phyloP scores from a whole-genome alignment of 1,284 basidiomycete genomes.

The Pseudozyma hubeiensis region DNA sequence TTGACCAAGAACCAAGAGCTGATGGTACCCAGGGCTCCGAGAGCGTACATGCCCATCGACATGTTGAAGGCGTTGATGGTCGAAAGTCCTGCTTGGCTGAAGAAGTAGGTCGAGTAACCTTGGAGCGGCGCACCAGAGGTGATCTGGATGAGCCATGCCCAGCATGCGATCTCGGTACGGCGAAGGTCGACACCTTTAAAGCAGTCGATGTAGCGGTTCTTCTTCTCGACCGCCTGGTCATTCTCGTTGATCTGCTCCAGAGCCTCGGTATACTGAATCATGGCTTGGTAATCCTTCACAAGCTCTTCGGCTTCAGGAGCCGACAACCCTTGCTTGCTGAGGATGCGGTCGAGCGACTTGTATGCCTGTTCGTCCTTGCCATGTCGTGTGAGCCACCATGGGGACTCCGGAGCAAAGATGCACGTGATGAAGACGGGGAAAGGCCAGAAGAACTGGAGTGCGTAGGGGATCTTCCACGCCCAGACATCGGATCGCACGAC shows the following conservation, averaged over 20 bases:
- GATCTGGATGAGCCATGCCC: constrained; percentile 68
- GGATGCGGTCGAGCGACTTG: constrained; percentile 67
- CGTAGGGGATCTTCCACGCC: constrained; percentile 70
- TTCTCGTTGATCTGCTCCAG: constrained; percentile 70
- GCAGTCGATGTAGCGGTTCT: constrained; percentile 70
- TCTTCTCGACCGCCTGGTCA: constrained; percentile 65
- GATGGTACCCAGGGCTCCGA: constrained; percentile 69
- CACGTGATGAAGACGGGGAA: constrained; percentile 64
- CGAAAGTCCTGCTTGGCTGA: constrained; percentile 70
- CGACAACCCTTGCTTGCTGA: constrained; percentile 53
- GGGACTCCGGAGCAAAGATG: constrained; percentile 67
- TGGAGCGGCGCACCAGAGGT: constrained; percentile 65
- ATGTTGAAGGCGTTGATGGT: constrained; percentile 69
- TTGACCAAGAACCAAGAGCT: constrained; percentile 70
- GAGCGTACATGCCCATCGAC: constrained; percentile 68
- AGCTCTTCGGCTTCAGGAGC: constrained; percentile 69
- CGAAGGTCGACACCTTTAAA: constrained; percentile 70
- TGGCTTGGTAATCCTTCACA: constrained; percentile 70
- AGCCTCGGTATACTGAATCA: constrained; percentile 71
- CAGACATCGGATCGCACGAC: constrained; percentile 59
- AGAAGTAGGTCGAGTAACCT: constrained; percentile 69
- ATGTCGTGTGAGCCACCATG: constrained; percentile 72
- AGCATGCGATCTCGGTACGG: constrained; percentile 70
- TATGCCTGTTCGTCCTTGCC: constrained; percentile 71
- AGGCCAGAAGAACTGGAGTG: constrained; percentile 70